Evolutionary conservation across 345 rosid genomes (phyloP), one percentile per base, ranked within the genome.

Genomic region (Turritis glabra): DNA sequence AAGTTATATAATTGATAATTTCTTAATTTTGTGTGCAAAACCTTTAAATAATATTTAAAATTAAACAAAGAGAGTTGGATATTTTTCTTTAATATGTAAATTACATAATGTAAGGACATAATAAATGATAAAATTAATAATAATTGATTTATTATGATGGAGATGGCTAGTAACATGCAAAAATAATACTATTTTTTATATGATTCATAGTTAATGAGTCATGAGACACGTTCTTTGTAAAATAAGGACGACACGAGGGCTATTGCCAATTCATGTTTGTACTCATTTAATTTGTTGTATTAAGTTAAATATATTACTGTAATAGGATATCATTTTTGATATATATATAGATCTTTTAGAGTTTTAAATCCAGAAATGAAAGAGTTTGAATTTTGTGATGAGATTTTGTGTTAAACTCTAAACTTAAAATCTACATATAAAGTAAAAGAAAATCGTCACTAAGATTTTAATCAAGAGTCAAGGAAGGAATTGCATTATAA

Each of bases 161-260:
- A 35, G 59, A 47, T 59, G 38, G 67, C 48, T 15, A 60, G 68
- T 35, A 50, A 60, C 68, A 35, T 50, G 69, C 52, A 26, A 44
- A 35, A 12, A 18, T 37, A 25, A 3, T n/a, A n/a, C 32, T 15
- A 5, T 25, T 7, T 32, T 22, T 1, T 46, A 7, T 46, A 22
- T 48, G 41, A 60, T 17, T 50, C 44, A 4, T 25, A 60, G 67
- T 47, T 71, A 37, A 12, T 71, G 48, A 59, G 44, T 70, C 4
- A 30, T 70, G 25, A 71, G 54, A 59, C 38, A 71, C 38, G 67
- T 71, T 70, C 18, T 59, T 14, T 22, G 68, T 71, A 51, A 27
- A 70, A 59, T 47, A 71, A 71, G 11, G 38, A 48, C 7, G 69
- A 61, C 69, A 72, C 69, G 69, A 72, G 60, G 32, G 23, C 55